Evolutionary conservation across 179 eudicot genomes (phyloP), one percentile per base, ranked within the genome.

Genomic region (Sideroxylon spinosum): DNA sequence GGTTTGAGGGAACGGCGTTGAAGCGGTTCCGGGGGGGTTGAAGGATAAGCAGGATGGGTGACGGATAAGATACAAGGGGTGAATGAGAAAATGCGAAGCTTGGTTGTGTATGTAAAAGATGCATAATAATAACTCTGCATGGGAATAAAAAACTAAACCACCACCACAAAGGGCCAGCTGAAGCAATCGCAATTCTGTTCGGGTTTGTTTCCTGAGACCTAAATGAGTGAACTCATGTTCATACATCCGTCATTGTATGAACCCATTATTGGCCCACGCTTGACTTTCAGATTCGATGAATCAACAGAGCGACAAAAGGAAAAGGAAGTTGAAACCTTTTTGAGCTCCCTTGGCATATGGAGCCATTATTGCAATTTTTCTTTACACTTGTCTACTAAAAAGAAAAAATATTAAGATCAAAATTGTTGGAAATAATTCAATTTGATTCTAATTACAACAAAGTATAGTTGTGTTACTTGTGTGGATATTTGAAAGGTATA

Each of bases 1-100:
- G 44, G 81, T 79, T 79, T 5, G 81, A 79, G 82, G 46, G 44
- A 25, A 11, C 56, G 56, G 78, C 78, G 23, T 37, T 64, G 78
- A 79, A 73, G 78, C 73, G 71, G 72, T 79, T 79, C 29, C 37
- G 37, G 65, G 8, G 56, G 46, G 26, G 60, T 29, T 59, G 75
- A 78, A 76, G 73, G 74, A 56, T 78, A 69, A 78, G 74, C 74
- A 46, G 68, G 19, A 26, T 1, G 73, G 56, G 66, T 66, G 66
- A 37, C 68, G 64, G 59, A 76, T 76, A 59, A 13, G 29, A 44
- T 20, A 9, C 19, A 26, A 20, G 44, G 48, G 5, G 3, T 37
- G n/a, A n/a, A 37, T 37, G 44, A 37, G 44, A 37, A 37, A 37
- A 37, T 37, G 44, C 44, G 44, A 37, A 37, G 44, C 44, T 37